These are phyloP conservation scores for Physcia stellaris DNA, from an alignment of 495 filamentous ascomycete species.

Conservation along the genomic window DNA sequence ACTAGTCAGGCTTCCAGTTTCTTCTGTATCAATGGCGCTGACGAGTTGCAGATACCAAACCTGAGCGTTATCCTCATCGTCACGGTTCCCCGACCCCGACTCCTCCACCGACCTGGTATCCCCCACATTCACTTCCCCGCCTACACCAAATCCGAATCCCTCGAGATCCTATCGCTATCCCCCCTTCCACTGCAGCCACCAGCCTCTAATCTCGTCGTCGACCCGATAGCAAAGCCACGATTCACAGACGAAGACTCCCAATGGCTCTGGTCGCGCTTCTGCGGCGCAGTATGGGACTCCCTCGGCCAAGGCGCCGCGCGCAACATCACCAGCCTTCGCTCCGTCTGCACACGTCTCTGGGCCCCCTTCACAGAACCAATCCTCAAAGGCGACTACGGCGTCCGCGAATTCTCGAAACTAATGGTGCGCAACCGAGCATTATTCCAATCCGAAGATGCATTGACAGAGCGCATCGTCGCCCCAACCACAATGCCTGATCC, in stretches of 20 bases:
- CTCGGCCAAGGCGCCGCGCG: constrained; percentile 50
- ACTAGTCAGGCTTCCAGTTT: constrained; percentile 34
- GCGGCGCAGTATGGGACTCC: constrained; percentile 59
- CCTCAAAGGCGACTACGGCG: constrained; percentile 44
- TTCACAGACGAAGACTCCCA: constrained; percentile 30
- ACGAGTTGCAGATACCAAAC: constrained; percentile 51
- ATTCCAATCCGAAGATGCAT: constrained; percentile 61
- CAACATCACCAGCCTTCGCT: constrained; percentile 46
- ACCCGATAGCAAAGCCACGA: constrained; percentile 13
- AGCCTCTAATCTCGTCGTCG: constrained; percentile 27
- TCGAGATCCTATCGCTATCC: constrained; percentile 50
- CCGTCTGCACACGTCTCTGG: constrained; percentile 51
- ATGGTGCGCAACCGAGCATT: constrained; percentile 57
- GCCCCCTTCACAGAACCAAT: constrained; percentile 54
- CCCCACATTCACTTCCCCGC: constrained; percentile 75
- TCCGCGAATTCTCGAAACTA: constrained; percentile 71
- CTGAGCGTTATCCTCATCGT: constrained; percentile 69
- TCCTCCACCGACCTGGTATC: constrained; percentile 56
- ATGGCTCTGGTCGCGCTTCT: constrained; percentile 72
- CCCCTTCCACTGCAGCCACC: constrained; percentile 29
- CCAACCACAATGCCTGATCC: constrained; percentile 28
- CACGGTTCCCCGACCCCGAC: constrained; percentile 52
- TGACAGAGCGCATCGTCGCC: constrained; percentile 63
- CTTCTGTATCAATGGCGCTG: constrained; percentile 9
- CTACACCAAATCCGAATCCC: constrained; percentile 68